These are phyloP conservation scores for Rubia yunnanensis DNA, from an alignment of 257 asterid species.

Conservation along the genomic window DNA sequence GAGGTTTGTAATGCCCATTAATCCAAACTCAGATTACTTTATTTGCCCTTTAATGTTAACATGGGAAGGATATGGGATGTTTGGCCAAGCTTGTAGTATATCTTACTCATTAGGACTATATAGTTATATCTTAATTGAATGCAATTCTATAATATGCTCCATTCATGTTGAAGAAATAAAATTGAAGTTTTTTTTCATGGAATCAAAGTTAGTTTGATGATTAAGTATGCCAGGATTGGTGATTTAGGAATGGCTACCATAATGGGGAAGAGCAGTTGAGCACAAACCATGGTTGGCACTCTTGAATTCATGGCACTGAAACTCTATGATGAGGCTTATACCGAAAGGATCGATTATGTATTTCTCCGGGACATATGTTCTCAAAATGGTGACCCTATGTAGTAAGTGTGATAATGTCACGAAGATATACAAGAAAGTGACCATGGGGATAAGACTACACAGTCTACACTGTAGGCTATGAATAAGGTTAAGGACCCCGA, in stretches of 20 bases:
- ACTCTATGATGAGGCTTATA: conserved; percentile 63
- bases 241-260: conserved; percentile 68
- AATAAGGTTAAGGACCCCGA: conserved; percentile 53
- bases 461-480: too few relatives aligned
- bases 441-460: conserved; percentile 59
- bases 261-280: conserved; percentile 51
- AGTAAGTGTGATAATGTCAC: conserved; percentile 60
- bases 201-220: neutral
- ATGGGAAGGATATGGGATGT: too few relatives aligned
- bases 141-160: too few relatives aligned
- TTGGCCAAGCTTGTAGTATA: too few relatives aligned
- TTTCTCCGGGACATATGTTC: conserved; percentile 74
- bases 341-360: conserved; percentile 57
- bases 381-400: conserved; percentile 66
- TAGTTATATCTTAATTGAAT: too few relatives aligned
- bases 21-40: too few relatives aligned
- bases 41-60: too few relatives aligned
- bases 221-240: conserved; percentile 61
- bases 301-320: conserved; percentile 91
- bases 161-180: neutral
- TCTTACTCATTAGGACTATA: neutral
- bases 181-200: too few relatives aligned
- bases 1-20: too few relatives aligned
- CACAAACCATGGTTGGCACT: conserved; percentile 65
- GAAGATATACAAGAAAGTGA: conserved; percentile 63